A percentile compares a stretch with the other conserved stretches of the same genome.
These are phyloP conservation scores for Xerocomus brunneocitrinus DNA, from an alignment of 768 basidiomycete species.

Conservation along the genomic window DNA sequence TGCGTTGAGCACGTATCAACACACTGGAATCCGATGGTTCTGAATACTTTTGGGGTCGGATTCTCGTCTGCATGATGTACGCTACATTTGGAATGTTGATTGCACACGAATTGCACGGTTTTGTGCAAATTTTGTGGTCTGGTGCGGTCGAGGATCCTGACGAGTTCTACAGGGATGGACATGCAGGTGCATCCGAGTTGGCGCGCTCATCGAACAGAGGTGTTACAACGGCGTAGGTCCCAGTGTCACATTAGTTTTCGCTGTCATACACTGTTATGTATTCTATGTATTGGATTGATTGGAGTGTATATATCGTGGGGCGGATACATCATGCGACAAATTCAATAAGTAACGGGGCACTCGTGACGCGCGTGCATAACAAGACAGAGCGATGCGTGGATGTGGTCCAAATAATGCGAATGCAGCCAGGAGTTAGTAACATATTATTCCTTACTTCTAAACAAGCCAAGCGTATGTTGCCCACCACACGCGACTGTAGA, in stretches of 20 bases:
- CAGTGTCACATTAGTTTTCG: too few species aligned
- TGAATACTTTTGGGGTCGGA: too few species aligned
- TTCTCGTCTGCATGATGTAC: too few species aligned
- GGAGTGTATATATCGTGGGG: slow-evolving; percentile 11
- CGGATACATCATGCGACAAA: slow-evolving; percentile 13
- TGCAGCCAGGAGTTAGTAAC: slow-evolving; percentile 8
- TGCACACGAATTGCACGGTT: too few species aligned
- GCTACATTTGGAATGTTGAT: background rate
- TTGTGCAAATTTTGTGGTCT: too few species aligned
- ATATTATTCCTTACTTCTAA: slow-evolving; percentile 52
- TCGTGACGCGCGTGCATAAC: slow-evolving; percentile 16
- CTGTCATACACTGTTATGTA: too few species aligned
- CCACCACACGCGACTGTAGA: slow-evolving; percentile 63
- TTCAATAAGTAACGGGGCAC: slow-evolving; percentile 14
- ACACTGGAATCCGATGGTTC: background rate
- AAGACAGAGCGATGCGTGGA: slow-evolving; percentile 12
- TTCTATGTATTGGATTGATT: slow-evolving; percentile 3
- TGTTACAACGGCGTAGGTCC: too few species aligned
- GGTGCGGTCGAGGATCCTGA: too few species aligned
- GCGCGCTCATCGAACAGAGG: too few species aligned
- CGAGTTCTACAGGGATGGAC: too few species aligned
- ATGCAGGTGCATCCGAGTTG: too few species aligned
- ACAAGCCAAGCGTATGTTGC: slow-evolving; percentile 70
- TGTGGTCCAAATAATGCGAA: slow-evolving; percentile 17
- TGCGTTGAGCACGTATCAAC: background rate